A percentile compares a stretch with the other conserved stretches of the same genome.
These are phyloP conservation scores for Candida albicans DNA, from an alignment of 1,139 yeast genomes.

Conservation along the genomic window DNA sequence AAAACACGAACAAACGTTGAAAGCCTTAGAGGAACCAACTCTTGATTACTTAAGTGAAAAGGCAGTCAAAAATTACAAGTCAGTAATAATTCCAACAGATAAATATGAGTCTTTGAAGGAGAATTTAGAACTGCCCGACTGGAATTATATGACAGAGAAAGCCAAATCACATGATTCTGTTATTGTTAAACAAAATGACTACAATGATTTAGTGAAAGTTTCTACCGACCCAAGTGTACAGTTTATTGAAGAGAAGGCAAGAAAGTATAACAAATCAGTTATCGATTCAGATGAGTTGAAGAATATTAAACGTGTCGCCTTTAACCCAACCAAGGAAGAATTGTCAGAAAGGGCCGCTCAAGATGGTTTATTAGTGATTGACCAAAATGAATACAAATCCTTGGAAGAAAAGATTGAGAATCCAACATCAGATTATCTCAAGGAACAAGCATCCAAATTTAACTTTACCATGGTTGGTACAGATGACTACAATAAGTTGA, in stretches of 20 bases:
- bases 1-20: constrained; percentile 21
- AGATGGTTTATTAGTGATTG: constrained; percentile 18
- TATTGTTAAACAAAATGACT: constrained; percentile 22
- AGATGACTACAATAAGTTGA: constrained; percentile 26
- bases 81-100: constrained; percentile 24
- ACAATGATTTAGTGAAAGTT: constrained; percentile 13
- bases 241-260: constrained; percentile 26
- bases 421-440: constrained; percentile 23
- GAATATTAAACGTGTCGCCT: constrained; percentile 16
- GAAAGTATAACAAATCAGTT: constrained; percentile 17
- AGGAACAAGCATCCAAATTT: constrained; percentile 19
- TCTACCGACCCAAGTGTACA: constrained; percentile 24
- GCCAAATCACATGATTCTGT: constrained; percentile 18
- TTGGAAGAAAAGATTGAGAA: constrained; percentile 16
- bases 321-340: constrained; percentile 23
- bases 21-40: constrained; percentile 22
- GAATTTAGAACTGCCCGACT: constrained; percentile 22
- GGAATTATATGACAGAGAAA: constrained; percentile 27
- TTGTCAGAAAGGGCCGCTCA: constrained; percentile 18
- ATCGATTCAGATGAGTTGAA: constrained; percentile 20
- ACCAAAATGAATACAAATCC: constrained; percentile 10
- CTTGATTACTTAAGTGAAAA: constrained; percentile 31
- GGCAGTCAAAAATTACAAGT: constrained; percentile 22
- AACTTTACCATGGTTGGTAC: constrained; percentile 22
- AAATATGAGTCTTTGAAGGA: constrained; percentile 20